These are phyloP conservation scores for Mucuna pruriens DNA, from an alignment of 306 rosid species.

Conservation along the genomic window DNA sequence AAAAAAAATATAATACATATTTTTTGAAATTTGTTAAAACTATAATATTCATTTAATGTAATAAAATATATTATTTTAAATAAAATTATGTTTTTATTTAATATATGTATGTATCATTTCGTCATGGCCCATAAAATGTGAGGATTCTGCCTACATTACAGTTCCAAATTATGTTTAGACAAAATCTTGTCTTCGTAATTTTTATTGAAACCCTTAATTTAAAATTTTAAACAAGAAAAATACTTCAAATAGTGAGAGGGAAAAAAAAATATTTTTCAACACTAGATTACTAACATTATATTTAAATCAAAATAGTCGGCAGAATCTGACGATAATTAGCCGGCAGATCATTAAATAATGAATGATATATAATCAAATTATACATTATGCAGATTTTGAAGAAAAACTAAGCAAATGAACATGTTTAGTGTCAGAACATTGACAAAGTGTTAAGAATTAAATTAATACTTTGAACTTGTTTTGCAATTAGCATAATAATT, in stretches of 20 bases:
- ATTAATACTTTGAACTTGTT: constrained; percentile 10
- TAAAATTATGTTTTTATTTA: too few species aligned
- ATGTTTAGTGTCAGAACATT: constrained; percentile 34
- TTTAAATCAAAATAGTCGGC: constrained; percentile 12
- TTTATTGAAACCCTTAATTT: background rate
- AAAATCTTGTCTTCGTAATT: background rate
- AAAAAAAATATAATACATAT: too few species aligned
- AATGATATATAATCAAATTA: background rate
- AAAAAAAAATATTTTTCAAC: background rate
- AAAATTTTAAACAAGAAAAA: background rate
- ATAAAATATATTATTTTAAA: too few species aligned
- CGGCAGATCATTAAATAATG: background rate
- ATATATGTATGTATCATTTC: too few species aligned
- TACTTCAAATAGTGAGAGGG: background rate
- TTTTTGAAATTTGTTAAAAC: too few species aligned
- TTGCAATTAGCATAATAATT: background rate
- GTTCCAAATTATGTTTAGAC: background rate
- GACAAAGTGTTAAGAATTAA: background rate
- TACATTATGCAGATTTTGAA: background rate
- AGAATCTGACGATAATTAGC: constrained; percentile 1
- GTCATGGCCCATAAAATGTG: too few species aligned
- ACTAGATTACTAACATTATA: background rate
- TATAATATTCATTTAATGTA: too few species aligned
- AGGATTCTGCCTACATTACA: too few species aligned
- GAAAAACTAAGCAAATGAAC: constrained; percentile 25